Evolutionary conservation across 1,284 basidiomycete genomes (phyloP).

Genomic region (Ceratobasidium sp.): DNA sequence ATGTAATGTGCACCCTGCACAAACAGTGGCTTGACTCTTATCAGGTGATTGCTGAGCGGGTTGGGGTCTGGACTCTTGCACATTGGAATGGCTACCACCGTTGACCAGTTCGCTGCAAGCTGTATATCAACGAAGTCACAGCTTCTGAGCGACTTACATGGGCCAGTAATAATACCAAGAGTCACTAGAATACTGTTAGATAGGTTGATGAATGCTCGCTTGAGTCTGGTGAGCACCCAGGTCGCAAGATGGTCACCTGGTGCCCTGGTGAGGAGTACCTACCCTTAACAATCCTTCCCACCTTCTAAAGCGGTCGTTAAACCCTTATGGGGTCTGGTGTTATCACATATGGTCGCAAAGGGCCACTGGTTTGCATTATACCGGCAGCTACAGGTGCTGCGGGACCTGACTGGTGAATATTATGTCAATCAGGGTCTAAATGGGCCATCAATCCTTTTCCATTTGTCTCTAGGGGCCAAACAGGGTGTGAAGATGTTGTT

Average conservation of each 20-base stretch:
- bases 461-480: background rate
- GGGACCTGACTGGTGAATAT: background rate
- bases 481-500: background rate
- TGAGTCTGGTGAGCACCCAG: background rate
- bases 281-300: background rate
- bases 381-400: too few relatives aligned
- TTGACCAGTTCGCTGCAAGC: constrained; percentile 4
- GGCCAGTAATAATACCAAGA: background rate
- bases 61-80: constrained; percentile 4
- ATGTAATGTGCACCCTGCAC: background rate
- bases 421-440: background rate
- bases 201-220: background rate
- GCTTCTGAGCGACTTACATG: background rate
- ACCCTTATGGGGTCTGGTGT: background rate
- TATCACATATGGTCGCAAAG: constrained; percentile 6
- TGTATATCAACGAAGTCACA: background rate
- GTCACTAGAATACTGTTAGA: background rate
- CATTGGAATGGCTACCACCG: background rate
- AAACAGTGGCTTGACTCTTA: background rate
- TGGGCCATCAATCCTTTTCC: background rate
- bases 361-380: background rate
- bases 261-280: background rate
- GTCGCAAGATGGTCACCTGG: constrained; percentile 5
- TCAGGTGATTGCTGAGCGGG: background rate
- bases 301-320: background rate